Conservation (phyloP, 306 rosid species). For the Sindora glabra region DNA sequence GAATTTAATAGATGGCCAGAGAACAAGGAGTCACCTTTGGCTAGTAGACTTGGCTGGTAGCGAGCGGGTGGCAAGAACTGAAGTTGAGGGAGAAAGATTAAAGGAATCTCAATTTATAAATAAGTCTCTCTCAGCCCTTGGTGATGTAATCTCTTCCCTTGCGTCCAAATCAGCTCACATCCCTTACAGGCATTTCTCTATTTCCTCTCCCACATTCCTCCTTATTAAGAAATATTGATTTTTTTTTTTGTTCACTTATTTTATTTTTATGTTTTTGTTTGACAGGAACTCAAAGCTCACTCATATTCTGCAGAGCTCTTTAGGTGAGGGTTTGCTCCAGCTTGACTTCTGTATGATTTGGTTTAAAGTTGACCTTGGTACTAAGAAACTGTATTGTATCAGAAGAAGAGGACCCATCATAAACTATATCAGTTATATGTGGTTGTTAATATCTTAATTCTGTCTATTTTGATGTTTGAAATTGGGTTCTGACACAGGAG, state of each 20-base stretch:
- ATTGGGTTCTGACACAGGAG: conserved; percentile 53
- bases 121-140: conserved; percentile 93
- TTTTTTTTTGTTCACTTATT: conserved; percentile 10
- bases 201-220: neutral
- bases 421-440: neutral
- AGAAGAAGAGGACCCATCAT: neutral
- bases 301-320: conserved; percentile 90
- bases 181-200: conserved; percentile 70
- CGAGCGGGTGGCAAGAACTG: conserved; percentile 94
- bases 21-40: conserved; percentile 89
- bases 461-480: conserved; percentile 1
- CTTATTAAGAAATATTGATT: neutral
- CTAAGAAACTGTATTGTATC: neutral
- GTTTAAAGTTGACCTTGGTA: neutral
- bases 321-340: conserved; percentile 46
- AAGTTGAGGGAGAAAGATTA: conserved; percentile 95
- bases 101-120: conserved; percentile 95
- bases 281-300: conserved; percentile 95
- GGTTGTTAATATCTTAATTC: neutral
- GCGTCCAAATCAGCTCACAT: conserved; percentile 84
- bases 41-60: conserved; percentile 98
- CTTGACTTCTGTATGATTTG: neutral
- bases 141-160: conserved; percentile 91
- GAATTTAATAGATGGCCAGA: conserved; percentile 68
- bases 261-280: conserved; percentile 15